phyloP scores from a whole-genome alignment of 306 rosid genomes.

The Luffa aegyptiaca region DNA sequence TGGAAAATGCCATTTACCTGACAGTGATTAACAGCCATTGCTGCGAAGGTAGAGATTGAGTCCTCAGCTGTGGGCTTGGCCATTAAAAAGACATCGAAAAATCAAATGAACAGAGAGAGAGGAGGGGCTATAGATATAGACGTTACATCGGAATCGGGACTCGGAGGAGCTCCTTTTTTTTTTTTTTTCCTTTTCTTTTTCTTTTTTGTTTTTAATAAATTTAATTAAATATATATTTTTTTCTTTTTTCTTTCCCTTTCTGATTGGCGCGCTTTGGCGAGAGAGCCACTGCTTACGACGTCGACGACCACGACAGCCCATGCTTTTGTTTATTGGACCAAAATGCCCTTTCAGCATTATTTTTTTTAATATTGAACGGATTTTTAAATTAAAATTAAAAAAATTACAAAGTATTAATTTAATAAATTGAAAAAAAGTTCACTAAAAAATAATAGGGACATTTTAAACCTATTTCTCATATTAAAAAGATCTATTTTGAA shows the following conservation, averaged over 20 bases:
- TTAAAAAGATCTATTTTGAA: too few relatives aligned
- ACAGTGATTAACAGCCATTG: background rate
- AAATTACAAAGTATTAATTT: too few relatives aligned
- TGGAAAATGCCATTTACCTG: background rate
- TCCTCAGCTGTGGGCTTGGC: background rate
- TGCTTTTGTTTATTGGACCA: constrained; percentile 12
- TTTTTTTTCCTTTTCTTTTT: too few relatives aligned
- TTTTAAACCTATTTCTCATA: too few relatives aligned
- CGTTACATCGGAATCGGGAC: constrained; percentile 22
- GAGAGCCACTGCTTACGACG: constrained; percentile 21
- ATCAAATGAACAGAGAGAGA: constrained; percentile 4
- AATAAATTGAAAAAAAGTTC: too few relatives aligned
- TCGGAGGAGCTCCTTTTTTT: background rate
- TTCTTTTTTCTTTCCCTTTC: background rate
- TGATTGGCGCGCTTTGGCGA: constrained; percentile 28
- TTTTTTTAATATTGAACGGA: background rate
- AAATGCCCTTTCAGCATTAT: constrained; percentile 13
- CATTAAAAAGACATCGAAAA: background rate
- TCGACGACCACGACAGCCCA: constrained; percentile 25
- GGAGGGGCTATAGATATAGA: constrained; percentile 16
- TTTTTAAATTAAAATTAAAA: too few relatives aligned
- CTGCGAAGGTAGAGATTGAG: background rate
- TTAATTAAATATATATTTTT: background rate
- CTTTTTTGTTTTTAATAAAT: background rate
- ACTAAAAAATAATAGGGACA: too few relatives aligned